Conservation (phyloP, 2,329 filamentous ascomycete genomes). For the Byssochlamys sp. region DNA sequence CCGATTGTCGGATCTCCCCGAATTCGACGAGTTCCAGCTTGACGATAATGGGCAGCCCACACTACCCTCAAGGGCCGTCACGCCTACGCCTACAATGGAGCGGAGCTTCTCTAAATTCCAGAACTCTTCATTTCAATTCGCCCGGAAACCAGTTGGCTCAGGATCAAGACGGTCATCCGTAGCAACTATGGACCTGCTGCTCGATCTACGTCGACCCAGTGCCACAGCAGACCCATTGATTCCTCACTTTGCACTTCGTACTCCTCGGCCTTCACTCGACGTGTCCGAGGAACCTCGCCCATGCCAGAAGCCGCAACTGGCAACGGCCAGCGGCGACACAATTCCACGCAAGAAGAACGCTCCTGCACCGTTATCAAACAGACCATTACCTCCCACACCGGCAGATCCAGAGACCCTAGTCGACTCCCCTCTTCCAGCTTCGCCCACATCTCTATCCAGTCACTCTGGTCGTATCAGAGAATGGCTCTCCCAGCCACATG, state of each 20-base stretch:
- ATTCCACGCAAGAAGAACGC: background rate
- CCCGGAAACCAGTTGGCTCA: conserved; percentile 31
- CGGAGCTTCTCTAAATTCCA: conserved; percentile 13
- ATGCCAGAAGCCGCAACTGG: background rate
- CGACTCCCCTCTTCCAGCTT: background rate
- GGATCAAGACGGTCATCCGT: conserved; percentile 19
- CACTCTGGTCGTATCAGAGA: background rate
- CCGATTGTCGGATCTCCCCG: conserved; percentile 36
- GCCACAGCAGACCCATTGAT: conserved; percentile 15
- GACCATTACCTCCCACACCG: background rate
- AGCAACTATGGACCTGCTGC: conserved; percentile 13
- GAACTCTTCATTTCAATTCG: conserved; percentile 19
- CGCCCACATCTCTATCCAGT: background rate
- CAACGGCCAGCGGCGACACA: background rate
- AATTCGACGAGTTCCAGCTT: conserved; percentile 32
- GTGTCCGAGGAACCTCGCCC: background rate
- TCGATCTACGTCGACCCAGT: conserved; percentile 9
- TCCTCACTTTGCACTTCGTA: conserved; percentile 21
- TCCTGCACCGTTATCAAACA: background rate
- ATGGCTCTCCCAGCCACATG: background rate
- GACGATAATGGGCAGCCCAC: conserved; percentile 18
- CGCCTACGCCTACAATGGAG: conserved; percentile 14
- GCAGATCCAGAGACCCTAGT: background rate
- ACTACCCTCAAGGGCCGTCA: conserved; percentile 23
- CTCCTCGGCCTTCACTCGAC: conserved; percentile 2